A percentile compares a stretch with the other conserved stretches of the same genome.
These are phyloP conservation scores for Geosmithia putterillii DNA, from an alignment of 2,329 filamentous ascomycete species.

Conservation along the genomic window DNA sequence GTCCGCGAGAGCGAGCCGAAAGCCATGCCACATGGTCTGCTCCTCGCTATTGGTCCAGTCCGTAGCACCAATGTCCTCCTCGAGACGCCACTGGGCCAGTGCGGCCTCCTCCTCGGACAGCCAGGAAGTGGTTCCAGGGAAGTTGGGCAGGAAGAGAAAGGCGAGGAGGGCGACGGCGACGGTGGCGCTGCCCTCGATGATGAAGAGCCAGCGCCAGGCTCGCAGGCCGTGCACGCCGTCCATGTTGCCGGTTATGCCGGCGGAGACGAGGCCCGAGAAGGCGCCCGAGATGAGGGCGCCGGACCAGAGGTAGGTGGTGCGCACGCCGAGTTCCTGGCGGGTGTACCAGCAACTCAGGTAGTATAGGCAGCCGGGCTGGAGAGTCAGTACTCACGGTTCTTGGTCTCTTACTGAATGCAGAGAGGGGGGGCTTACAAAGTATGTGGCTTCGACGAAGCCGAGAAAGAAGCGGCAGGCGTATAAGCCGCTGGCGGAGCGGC, in stretches of 20 bases:
- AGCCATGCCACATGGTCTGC: constrained; percentile 26
- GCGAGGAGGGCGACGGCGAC: constrained; percentile 44
- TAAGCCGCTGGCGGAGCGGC: constrained; percentile 17
- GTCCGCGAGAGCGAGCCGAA: constrained; percentile 42
- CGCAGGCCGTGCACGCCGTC: constrained; percentile 43
- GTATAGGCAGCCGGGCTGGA: constrained; percentile 44
- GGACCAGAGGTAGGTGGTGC: constrained; percentile 54
- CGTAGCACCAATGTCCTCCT: constrained; percentile 53
- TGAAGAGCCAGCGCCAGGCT: constrained; percentile 43
- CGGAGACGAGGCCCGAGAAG: constrained; percentile 54
- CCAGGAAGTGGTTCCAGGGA: constrained; percentile 26
- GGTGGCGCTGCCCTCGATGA: constrained; percentile 58
- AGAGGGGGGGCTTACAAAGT: constrained; percentile 20
- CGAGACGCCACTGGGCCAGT: constrained; percentile 47
- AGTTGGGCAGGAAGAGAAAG: constrained; percentile 37
- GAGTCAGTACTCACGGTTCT: not conserved
- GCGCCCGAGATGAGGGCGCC: constrained; percentile 59
- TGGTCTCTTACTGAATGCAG: not conserved
- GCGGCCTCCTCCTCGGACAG: constrained; percentile 35
- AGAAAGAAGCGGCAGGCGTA: constrained; percentile 24
- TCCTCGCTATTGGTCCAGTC: constrained; percentile 22
- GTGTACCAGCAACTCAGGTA: constrained; percentile 59
- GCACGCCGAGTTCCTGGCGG: constrained; percentile 52
- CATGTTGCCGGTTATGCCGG: constrained; percentile 55
- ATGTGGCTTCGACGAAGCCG: constrained; percentile 24